Conservation (phyloP, 1,139 yeast species). For the Meyerozyma sp. region DNA sequence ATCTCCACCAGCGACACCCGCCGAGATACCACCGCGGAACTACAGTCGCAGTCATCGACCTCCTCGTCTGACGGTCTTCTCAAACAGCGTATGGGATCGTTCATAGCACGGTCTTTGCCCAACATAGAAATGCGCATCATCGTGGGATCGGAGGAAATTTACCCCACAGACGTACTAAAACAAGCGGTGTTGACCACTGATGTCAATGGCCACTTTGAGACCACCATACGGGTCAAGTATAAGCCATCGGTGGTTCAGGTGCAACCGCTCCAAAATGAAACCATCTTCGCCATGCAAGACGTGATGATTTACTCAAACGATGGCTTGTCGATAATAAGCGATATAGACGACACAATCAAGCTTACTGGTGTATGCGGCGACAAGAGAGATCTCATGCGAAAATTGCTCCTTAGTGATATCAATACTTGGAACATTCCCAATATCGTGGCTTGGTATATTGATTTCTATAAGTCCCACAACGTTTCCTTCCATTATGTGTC, state of each 20-base stretch:
- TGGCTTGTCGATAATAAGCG: slow-evolving; percentile 78
- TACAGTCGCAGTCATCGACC: slow-evolving; percentile 7
- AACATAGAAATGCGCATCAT: slow-evolving; percentile 47
- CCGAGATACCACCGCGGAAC: slow-evolving; percentile 3
- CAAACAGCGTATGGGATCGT: slow-evolving; percentile 52
- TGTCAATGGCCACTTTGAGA: slow-evolving; percentile 52
- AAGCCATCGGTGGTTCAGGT: slow-evolving; percentile 48
- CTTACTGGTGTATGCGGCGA: slow-evolving; percentile 87
- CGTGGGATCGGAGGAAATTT: slow-evolving; percentile 39
- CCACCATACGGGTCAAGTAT: slow-evolving; percentile 45
- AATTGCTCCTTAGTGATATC: slow-evolving; percentile 64
- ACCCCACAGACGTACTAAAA: slow-evolving; percentile 15
- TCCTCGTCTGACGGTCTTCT: slow-evolving; percentile 31
- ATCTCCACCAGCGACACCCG: slow-evolving; percentile 4
- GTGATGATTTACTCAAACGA: slow-evolving; percentile 33
- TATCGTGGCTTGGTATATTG: slow-evolving; percentile 64
- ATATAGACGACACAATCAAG: slow-evolving; percentile 91
- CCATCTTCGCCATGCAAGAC: slow-evolving; percentile 42
- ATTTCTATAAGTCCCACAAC: slow-evolving; percentile 29
- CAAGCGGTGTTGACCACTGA: slow-evolving; percentile 42
- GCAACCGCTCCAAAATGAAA: slow-evolving; percentile 37
- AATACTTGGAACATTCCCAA: slow-evolving; percentile 67
- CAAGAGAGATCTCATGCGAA: slow-evolving; percentile 73
- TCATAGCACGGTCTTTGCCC: slow-evolving; percentile 55
- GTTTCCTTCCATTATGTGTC: slow-evolving; percentile 85